A percentile compares a stretch with the other conserved stretches of the same genome.
Evolutionary conservation across 345 rosid species (phyloP).

Genomic region (Kernera saxatilis): DNA sequence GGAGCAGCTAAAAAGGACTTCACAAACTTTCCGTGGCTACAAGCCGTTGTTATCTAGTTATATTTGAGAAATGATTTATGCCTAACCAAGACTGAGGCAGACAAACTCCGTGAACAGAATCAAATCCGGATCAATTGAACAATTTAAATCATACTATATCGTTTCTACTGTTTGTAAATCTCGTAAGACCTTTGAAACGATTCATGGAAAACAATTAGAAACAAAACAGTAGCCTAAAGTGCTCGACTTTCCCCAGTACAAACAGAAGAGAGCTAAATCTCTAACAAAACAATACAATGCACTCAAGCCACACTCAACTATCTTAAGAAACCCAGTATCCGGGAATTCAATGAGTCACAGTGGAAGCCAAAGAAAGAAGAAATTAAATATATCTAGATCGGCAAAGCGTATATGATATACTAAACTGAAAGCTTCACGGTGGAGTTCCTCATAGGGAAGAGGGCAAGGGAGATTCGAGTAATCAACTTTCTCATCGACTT

Average conservation of each 20-base stretch:
- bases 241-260: neutral
- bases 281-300: neutral
- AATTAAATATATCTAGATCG: neutral
- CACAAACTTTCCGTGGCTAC: neutral
- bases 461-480: slow-evolving; percentile 84
- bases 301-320: neutral
- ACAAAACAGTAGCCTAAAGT: neutral
- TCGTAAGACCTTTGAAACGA: neutral
- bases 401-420: slow-evolving; percentile 13
- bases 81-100: neutral
- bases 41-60: neutral
- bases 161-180: neutral
- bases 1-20: neutral
- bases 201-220: neutral
- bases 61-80: neutral
- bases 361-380: neutral
- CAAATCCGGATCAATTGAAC: neutral
- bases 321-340: neutral
- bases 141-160: neutral
- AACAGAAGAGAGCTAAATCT: neutral
- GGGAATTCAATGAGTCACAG: neutral
- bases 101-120: neutral
- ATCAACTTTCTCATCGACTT: slow-evolving; percentile 53
- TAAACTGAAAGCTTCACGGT: slow-evolving; percentile 86
- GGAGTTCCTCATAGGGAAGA: slow-evolving; percentile 84